phyloP scores from a whole-genome alignment of 1,284 basidiomycete genomes.

The Trametes versicolor region DNA sequence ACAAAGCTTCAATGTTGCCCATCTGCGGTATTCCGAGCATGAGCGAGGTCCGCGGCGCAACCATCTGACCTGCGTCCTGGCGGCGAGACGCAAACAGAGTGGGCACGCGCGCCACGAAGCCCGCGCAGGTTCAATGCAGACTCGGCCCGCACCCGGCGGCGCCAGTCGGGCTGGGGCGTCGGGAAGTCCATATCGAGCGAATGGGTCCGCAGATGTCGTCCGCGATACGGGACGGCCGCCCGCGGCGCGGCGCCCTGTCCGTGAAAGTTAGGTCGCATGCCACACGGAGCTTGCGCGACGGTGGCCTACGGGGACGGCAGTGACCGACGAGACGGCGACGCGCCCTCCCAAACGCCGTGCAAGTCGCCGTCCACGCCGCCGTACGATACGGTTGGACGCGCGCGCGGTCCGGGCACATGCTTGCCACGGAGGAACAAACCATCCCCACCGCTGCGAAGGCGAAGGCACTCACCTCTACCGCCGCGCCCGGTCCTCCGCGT shows the following conservation, averaged over 20 bases:
- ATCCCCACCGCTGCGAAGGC: not conserved
- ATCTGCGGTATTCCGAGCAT: not conserved
- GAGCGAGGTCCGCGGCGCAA: not conserved
- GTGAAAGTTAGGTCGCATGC: no score
- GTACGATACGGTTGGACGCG: not conserved
- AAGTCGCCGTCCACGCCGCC: constrained; percentile 1
- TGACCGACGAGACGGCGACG: not conserved
- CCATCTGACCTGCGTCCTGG: not conserved
- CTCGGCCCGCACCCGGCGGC: constrained; percentile 15
- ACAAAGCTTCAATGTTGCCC: not conserved
- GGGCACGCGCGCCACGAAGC: constrained; percentile 20
- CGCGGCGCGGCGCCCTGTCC: not conserved
- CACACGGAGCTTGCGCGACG: constrained; percentile 7
- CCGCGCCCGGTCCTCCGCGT: not conserved
- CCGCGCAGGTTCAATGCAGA: constrained; percentile 8
- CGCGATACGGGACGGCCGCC: constrained; percentile 17
- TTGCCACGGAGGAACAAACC: constrained; percentile 1
- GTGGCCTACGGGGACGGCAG: not conserved
- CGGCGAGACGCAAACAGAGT: not conserved
- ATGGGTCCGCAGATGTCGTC: constrained; percentile 11
- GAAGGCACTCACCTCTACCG: not conserved
- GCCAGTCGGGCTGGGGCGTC: constrained; percentile 7
- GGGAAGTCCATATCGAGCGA: constrained; percentile 5
- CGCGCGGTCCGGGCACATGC: not conserved
- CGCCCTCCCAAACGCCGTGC: not conserved